Base-by-base conservation (phyloP, 768 basidiomycete species). In the Chalciporus piperatus region DNA sequence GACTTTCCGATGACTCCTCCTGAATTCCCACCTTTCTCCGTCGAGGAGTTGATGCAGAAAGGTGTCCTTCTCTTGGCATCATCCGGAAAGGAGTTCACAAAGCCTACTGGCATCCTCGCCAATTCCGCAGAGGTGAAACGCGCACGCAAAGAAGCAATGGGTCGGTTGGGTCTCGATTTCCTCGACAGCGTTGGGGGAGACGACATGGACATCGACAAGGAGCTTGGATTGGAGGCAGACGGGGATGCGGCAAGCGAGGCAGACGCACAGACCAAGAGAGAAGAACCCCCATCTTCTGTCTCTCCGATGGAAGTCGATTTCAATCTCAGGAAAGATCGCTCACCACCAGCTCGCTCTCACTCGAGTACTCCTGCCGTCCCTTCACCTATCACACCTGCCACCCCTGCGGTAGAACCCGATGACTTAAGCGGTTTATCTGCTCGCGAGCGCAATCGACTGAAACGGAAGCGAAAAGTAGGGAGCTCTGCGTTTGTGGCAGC, bases 381-480 rank as follows among this genome's bases (percentile, higher is more conserved):
- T 3, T 78, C 84, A 0, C 82, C 84, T 0, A 70, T 81, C 9
- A 72, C 77, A 14, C 62, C 68, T 6, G 47, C 60, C 3, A 67
- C 71, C 6, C 68, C 72, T 4, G 68, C 69, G 0, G 30, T 33
- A 11, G 80, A 83, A 39, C 25, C 54, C 8, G 55, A 72, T 12
- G 83, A 85, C 55, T 54, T 75, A 4, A 72, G 63, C 39, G 80
- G 79, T 6, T 73, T 98, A 41, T 97, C 94, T 28, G 92, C 93
- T 11, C 84, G 97, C 48, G 96, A 98, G 70, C 83, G 89, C 28
- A 97, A 97, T 65, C 82, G 95, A 42, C 74, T 98, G 28, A 99
- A 99, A 69, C 81, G 97, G 25, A 98, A 98, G 66, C 87, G 95
- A 50, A 97, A 95, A 62, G 78, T 80, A 4, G 94, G 92, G 4